Percentiles rank a stretch among this genome's conserved stretches.
Conservation (phyloP, 305 asterid genomes). For the Withania somnifera region DNA sequence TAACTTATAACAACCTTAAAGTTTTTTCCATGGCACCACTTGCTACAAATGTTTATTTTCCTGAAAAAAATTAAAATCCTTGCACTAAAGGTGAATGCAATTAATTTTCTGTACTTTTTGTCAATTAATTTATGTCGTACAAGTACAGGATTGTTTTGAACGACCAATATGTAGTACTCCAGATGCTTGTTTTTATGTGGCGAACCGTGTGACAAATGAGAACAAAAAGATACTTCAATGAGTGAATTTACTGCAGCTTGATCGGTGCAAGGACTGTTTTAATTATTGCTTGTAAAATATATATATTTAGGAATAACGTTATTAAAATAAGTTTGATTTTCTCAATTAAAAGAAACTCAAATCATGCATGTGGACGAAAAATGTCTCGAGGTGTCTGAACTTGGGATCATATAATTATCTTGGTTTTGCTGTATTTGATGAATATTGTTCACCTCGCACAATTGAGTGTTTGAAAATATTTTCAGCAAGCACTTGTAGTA, state of each 20-base stretch:
- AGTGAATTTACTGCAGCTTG: background rate
- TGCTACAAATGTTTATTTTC: background rate
- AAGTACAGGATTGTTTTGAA: slow-evolving; percentile 82
- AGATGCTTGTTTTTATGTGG: slow-evolving; percentile 96
- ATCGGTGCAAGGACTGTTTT: background rate
- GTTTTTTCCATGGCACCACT: background rate
- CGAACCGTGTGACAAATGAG: slow-evolving; percentile 81
- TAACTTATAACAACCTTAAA: background rate
- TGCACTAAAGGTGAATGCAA: background rate
- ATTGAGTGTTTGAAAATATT: slow-evolving; percentile 66
- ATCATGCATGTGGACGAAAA: slow-evolving; percentile 53
- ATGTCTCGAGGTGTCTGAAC: slow-evolving; percentile 63
- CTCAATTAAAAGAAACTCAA: background rate
- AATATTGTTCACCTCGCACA: slow-evolving; percentile 84
- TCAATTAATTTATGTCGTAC: background rate
- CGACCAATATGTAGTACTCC: slow-evolving; percentile 94
- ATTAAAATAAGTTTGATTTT: background rate
- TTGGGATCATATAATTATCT: slow-evolving; percentile 90
- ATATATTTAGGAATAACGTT: background rate
- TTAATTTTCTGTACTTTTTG: background rate
- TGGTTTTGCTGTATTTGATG: slow-evolving; percentile 91
- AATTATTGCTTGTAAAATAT: background rate
- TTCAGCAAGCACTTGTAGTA: slow-evolving; percentile 78
- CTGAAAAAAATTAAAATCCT: background rate
- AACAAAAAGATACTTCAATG: slow-evolving; percentile 77